Percentiles rank a stretch among this genome's conserved stretches.
Evolutionary conservation across 2,329 filamentous ascomycete species (phyloP).

Genomic region (Orbilia quercus): DNA sequence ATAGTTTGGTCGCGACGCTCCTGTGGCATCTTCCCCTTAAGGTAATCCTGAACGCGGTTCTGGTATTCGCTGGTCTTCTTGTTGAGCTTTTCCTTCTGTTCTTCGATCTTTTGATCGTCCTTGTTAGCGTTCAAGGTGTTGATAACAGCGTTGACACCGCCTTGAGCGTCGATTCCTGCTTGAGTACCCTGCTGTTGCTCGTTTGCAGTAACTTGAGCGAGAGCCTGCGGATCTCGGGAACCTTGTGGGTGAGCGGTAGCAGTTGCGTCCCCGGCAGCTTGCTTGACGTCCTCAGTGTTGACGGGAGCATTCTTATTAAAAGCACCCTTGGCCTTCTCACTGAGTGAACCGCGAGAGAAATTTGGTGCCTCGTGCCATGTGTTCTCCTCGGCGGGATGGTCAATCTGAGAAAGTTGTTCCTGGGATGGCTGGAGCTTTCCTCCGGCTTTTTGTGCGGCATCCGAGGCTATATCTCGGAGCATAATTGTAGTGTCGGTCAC

Average conservation of each 20-base stretch:
- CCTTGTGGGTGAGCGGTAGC: conserved; percentile 70
- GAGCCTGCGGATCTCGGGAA: conserved; percentile 68
- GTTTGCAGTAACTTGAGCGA: conserved; percentile 65
- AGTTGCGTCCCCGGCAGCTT: conserved; percentile 70
- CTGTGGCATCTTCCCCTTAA: conserved; percentile 86
- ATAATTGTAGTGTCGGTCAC: conserved; percentile 82
- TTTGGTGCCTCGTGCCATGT: conserved; percentile 91
- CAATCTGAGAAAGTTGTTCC: conserved; percentile 80
- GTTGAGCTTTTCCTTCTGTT: conserved; percentile 67
- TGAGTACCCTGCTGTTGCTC: conserved; percentile 66
- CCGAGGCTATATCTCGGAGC: conserved; percentile 88
- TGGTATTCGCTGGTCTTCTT: conserved; percentile 62
- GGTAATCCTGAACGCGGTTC: conserved; percentile 74
- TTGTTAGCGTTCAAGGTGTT: conserved; percentile 69
- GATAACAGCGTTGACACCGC: conserved; percentile 62
- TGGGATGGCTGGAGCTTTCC: conserved; percentile 79
- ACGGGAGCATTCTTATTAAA: conserved; percentile 69
- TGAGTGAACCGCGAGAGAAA: conserved; percentile 76
- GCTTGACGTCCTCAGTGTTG: conserved; percentile 70
- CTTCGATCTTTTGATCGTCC: conserved; percentile 74
- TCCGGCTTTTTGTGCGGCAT: conserved; percentile 84
- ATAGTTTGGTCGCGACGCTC: conserved; percentile 93
- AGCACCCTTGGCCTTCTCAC: conserved; percentile 73
- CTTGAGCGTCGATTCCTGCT: conserved; percentile 67
- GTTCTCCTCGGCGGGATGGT: conserved; percentile 87